Conservation (phyloP, 805 yeast genomes). For the Candida silvicultrix region DNA sequence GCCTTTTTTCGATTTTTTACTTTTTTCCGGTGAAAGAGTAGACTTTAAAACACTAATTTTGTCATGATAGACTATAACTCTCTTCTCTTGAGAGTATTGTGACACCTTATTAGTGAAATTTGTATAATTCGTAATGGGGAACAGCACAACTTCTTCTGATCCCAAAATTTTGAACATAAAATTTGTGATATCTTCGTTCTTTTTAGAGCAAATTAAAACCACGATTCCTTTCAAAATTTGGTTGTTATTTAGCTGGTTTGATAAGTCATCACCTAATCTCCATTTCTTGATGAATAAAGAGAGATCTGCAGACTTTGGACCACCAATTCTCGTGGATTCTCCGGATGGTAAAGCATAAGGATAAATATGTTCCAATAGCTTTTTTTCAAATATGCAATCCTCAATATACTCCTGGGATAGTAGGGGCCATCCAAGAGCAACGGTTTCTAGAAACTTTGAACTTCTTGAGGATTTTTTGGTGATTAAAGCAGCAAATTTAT, state of each 20-base stretch:
- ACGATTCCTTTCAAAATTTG: slow-evolving; percentile 11
- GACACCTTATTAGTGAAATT: not conserved
- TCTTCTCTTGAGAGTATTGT: slow-evolving; percentile 6
- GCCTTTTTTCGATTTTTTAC: not conserved
- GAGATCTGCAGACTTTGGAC: slow-evolving; percentile 44
- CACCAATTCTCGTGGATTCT: slow-evolving; percentile 39
- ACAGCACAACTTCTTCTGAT: slow-evolving; percentile 19
- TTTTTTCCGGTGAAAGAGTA: not conserved
- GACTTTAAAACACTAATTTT: not conserved
- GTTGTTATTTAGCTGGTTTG: slow-evolving; percentile 38
- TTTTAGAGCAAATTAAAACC: slow-evolving; percentile 11
- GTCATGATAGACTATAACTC: slow-evolving; percentile 8
- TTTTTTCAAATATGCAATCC: slow-evolving; percentile 35
- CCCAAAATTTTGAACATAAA: slow-evolving; percentile 44
- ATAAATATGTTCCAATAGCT: slow-evolving; percentile 34
- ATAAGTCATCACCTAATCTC: slow-evolving; percentile 24
- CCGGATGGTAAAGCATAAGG: slow-evolving; percentile 71
- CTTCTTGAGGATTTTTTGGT: slow-evolving; percentile 50
- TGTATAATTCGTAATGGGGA: slow-evolving; percentile 3
- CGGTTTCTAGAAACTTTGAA: slow-evolving; percentile 67
- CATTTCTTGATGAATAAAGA: slow-evolving; percentile 34
- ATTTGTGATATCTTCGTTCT: slow-evolving; percentile 25
- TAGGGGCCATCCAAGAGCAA: slow-evolving; percentile 85
- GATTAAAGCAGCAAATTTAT: slow-evolving; percentile 59
- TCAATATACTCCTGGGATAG: slow-evolving; percentile 50